Conservation (phyloP, 2,329 filamentous ascomycete genomes). For the Aspergillus sp. region DNA sequence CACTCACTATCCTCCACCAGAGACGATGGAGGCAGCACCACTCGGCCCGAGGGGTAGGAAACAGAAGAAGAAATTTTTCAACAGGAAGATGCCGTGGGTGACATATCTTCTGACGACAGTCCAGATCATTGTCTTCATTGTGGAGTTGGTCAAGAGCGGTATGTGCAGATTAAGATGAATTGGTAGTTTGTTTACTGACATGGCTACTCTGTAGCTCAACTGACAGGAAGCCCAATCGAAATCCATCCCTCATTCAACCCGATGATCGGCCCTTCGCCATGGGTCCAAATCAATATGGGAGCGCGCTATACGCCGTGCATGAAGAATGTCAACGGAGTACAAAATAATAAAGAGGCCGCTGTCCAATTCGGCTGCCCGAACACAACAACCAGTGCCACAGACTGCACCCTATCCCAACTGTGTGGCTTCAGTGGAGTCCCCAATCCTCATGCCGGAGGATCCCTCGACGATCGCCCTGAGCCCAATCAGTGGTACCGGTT, state of each 20-base stretch:
- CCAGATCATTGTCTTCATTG: constrained; percentile 83
- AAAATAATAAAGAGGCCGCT: constrained; percentile 25
- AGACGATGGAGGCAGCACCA: constrained; percentile 29
- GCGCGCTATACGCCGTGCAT: constrained; percentile 91
- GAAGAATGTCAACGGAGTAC: constrained; percentile 59
- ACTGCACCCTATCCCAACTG: constrained; percentile 70
- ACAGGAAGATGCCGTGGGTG: constrained; percentile 66
- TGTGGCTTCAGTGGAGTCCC: constrained; percentile 80
- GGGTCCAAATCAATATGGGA: constrained; percentile 94
- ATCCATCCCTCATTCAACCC: constrained; percentile 86
- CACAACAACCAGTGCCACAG: constrained; percentile 53
- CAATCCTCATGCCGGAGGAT: constrained; percentile 52
- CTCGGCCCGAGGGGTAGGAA: constrained; percentile 13
- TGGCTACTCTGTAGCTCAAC: constrained; percentile 48
- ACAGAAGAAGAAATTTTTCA: constrained; percentile 51
- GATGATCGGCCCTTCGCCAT: constrained; percentile 91
- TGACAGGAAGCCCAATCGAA: constrained; percentile 66
- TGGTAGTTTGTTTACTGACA: constrained; percentile 5
- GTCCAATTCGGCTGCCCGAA: constrained; percentile 74
- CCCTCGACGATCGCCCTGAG: constrained; percentile 53
- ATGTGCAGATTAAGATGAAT: constrained; percentile 14
- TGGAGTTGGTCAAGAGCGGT: constrained; percentile 81
- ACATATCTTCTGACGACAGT: constrained; percentile 73
- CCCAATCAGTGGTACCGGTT: constrained; percentile 98
- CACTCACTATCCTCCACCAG: constrained; percentile 47